phyloP scores from a whole-genome alignment of 2,329 filamentous ascomycete genomes.

The Sporothrix brasiliensis region DNA sequence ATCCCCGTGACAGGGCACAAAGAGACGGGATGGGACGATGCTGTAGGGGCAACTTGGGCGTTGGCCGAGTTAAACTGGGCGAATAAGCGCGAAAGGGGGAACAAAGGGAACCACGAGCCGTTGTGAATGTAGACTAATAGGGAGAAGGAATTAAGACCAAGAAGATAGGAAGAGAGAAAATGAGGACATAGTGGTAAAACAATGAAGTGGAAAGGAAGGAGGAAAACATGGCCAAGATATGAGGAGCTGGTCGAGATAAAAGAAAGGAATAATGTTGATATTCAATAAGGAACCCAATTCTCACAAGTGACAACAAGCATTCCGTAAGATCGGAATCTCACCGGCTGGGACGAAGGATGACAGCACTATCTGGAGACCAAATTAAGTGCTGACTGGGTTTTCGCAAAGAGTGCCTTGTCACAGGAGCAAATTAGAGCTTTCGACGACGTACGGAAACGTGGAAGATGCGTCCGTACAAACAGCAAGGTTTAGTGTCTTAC shows the following conservation, averaged over 20 bases:
- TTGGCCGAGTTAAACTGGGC: slow-evolving; percentile 10
- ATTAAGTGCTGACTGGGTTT: slow-evolving; percentile 18
- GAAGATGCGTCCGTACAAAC: not conserved
- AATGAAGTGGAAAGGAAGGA: not conserved
- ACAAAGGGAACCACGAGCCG: not conserved
- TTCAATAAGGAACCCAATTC: not conserved
- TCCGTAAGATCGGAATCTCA: slow-evolving; percentile 7
- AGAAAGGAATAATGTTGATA: not conserved
- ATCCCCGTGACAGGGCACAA: slow-evolving; percentile 14
- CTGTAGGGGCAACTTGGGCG: not conserved
- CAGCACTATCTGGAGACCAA: slow-evolving; percentile 2
- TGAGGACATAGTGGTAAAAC: not conserved
- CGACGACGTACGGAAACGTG: not conserved
- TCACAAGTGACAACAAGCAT: slow-evolving; percentile 6
- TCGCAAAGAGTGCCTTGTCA: not conserved
- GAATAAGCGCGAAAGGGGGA: not conserved
- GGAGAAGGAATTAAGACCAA: not conserved
- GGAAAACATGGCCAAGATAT: not conserved
- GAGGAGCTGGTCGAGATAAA: not conserved
- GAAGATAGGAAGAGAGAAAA: not conserved
- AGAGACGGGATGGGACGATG: slow-evolving; percentile 14
- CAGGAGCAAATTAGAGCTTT: slow-evolving; percentile 11
- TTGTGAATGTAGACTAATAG: not conserved
- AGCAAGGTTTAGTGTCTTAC: slow-evolving; percentile 11
- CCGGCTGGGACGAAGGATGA: not conserved